Conservation (phyloP, 1,284 basidiomycete genomes). For the Moniliophthora roreri region DNA sequence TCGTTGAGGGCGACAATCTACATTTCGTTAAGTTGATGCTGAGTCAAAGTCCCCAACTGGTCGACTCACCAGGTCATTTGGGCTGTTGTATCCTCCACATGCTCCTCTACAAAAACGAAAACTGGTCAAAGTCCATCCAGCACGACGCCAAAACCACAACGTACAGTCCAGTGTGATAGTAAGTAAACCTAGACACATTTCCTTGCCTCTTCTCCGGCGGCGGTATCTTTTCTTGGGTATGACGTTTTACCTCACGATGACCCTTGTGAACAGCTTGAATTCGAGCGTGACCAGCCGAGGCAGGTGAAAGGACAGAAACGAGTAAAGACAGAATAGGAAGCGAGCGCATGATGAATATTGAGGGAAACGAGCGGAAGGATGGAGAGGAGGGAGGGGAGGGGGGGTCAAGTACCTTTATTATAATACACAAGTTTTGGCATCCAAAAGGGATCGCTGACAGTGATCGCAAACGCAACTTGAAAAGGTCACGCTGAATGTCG, state of each 20-base stretch:
- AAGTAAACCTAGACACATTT: background rate
- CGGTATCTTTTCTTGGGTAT: background rate
- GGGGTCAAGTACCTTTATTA: too few species aligned
- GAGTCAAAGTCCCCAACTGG: background rate
- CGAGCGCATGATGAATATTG: background rate
- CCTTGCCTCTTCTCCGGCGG: slow-evolving; percentile 1
- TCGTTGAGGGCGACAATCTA: slow-evolving; percentile 3
- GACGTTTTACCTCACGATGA: background rate
- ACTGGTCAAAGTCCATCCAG: too few species aligned
- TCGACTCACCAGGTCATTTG: background rate
- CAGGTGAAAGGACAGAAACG: background rate
- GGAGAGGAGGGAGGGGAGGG: too few species aligned
- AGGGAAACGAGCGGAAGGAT: too few species aligned
- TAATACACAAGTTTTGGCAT: too few species aligned
- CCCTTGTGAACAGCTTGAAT: too few species aligned
- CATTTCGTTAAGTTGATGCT: background rate
- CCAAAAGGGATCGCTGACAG: background rate
- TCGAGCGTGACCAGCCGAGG: background rate
- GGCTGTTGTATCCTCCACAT: background rate
- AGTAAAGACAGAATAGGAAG: slow-evolving; percentile 4
- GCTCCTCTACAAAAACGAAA: background rate
- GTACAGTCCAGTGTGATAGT: background rate
- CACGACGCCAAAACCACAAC: background rate
- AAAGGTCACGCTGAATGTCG: too few species aligned
- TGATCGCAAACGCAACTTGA: too few species aligned